Conservation (phyloP, 371 early-diverging fungal species). For the Mucor irregularis region DNA sequence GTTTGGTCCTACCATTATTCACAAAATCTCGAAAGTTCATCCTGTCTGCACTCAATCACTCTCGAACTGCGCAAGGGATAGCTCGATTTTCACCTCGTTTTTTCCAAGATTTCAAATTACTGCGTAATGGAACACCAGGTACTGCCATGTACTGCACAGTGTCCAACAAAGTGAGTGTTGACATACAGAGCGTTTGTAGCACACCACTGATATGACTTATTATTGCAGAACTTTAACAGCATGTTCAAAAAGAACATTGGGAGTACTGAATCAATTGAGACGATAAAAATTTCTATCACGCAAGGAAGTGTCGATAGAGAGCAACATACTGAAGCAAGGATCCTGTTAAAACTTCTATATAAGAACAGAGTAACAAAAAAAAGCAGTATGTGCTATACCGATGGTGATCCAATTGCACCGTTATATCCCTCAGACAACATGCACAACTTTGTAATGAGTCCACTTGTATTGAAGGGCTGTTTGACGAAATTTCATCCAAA, state of each 20-base stretch:
- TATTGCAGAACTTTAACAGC: slow-evolving; percentile 1
- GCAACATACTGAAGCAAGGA: neutral
- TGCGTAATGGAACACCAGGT: neutral
- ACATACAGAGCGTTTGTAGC: neutral
- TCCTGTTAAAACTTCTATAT: slow-evolving; percentile 2
- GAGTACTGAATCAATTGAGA: neutral
- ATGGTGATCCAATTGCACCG: slow-evolving; percentile 1
- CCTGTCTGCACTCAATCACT: slow-evolving; percentile 9
- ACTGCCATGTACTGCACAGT: slow-evolving; percentile 2
- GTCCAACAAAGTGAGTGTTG: neutral
- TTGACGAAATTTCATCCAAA: slow-evolving; percentile 2
- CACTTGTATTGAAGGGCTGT: neutral
- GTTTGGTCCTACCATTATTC: neutral
- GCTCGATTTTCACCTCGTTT: slow-evolving; percentile 12
- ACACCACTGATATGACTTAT: neutral
- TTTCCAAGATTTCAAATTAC: slow-evolving; percentile 14
- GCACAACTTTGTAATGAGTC: neutral
- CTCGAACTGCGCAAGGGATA: slow-evolving; percentile 18
- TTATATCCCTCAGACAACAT: slow-evolving; percentile 1
- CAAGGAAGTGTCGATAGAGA: neutral
- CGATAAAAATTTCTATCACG: neutral
- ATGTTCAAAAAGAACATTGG: slow-evolving; percentile 15
- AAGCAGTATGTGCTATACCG: slow-evolving; percentile 11
- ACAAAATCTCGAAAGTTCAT: slow-evolving; percentile 8
- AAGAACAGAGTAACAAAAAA: slow-evolving; percentile 15